Evolutionary conservation across 257 asterid species (phyloP).

Genomic region (Paraleonurus japonicus): DNA sequence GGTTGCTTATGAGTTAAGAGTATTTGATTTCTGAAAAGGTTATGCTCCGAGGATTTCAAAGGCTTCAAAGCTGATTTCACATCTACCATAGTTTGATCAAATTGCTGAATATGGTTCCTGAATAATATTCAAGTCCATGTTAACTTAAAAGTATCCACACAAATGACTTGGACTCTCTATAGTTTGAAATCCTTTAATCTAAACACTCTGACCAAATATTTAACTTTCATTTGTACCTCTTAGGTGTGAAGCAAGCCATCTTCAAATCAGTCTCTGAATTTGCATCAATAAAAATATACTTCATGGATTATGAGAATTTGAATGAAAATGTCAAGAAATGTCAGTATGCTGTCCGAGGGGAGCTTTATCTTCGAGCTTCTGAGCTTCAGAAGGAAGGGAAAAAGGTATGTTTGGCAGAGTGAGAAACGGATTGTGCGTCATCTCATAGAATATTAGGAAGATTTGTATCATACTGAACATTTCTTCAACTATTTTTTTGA

Average conservation of each 20-base stretch:
- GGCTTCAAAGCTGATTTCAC: background rate
- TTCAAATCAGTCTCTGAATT: background rate
- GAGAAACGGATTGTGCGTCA: background rate
- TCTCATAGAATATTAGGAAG: background rate
- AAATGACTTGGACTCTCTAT: background rate
- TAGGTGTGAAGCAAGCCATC: slow-evolving; percentile 23
- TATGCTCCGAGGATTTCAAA: background rate
- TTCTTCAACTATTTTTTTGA: background rate
- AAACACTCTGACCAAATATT: background rate
- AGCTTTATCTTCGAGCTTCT: slow-evolving; percentile 98
- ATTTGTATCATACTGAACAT: background rate
- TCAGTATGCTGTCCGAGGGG: slow-evolving; percentile 98
- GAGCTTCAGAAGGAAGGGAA: slow-evolving; percentile 99
- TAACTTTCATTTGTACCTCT: background rate
- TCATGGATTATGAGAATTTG: slow-evolving; percentile 82
- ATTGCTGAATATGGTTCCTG: background rate
- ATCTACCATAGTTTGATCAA: background rate
- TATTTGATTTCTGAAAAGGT: background rate
- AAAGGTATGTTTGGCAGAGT: slow-evolving; percentile 51
- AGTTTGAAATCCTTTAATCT: background rate
- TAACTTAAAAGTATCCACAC: background rate
- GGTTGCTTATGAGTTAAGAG: background rate
- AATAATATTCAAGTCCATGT: background rate
- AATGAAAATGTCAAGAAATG: slow-evolving; percentile 95
- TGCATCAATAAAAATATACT: slow-evolving; percentile 4